Evolutionary conservation across 2,329 filamentous ascomycete species (phyloP), one percentile per base, ranked within the genome.

Genomic region (Aspergillus caelatus): DNA sequence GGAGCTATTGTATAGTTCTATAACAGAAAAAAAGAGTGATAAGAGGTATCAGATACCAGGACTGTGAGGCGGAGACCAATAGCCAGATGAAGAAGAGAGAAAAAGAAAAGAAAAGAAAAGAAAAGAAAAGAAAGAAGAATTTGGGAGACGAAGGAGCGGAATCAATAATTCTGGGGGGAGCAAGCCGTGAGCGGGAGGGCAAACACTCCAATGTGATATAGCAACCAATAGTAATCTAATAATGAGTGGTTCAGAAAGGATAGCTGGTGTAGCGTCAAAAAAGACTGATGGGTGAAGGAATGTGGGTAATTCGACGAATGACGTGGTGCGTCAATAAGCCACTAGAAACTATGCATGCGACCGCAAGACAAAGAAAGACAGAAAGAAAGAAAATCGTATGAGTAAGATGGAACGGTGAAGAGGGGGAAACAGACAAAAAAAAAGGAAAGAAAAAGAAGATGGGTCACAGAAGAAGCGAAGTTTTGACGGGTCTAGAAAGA

Each of bases 391-490:
- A 46, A 58, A 60, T 45, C 34, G 43, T 34, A 46, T 28, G 61
- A 36, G 46, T 34, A n/a, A 55, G 46, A 39, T 45, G 45, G 45
- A 60, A 39, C 50, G 56, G 46, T 26, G 60, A 53, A 57, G 56
- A 54, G 52, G 54, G 36, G 55, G 62, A 52, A 16, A 10, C 26
- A 26, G 26, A 26, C 26, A 16, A 10, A 8, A 30, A 16, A 60
- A 61, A 48, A 46, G 34, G 54, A 36, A 57, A 32, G 55, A n/a
- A 48, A 62, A 32, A 59, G 58, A 56, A 60, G 58, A 52, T 52
- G 43, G 56, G n/a, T 21, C 16, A 36, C 60, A 57, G 28, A 41
- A 48, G 46, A 59, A 41, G 41, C 52, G 60, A 61, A 57, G 56
- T 12, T 3, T 12, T 11, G 5, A 32, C 16, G 16, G 16, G 53